phyloP scores from a whole-genome alignment of 2,329 filamentous ascomycete species.

The Fusarium circinatum region DNA sequence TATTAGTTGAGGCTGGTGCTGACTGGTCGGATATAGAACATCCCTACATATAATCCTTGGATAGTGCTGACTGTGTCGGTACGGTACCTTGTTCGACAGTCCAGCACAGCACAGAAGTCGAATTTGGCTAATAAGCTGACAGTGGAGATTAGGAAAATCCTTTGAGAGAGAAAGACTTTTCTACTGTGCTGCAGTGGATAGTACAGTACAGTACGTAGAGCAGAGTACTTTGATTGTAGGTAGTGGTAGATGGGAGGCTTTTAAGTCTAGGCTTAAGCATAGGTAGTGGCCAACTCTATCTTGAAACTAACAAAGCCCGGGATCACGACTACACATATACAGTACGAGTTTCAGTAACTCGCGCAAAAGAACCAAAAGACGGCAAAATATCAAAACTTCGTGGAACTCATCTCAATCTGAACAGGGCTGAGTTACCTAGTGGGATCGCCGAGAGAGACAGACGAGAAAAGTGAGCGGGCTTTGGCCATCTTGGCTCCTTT shows the following conservation, averaged over 20 bases:
- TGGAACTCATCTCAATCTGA: background rate
- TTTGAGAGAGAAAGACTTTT: background rate
- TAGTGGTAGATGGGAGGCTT: background rate
- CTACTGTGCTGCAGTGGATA: background rate
- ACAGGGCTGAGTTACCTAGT: constrained; percentile 4
- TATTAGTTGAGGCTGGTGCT: constrained; percentile 34
- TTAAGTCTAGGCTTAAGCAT: constrained; percentile 21
- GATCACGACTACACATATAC: background rate
- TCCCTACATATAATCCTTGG: constrained; percentile 1
- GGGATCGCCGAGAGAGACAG: constrained; percentile 2
- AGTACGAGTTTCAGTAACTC: background rate
- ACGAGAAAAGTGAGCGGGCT: background rate
- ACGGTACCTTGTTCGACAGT: background rate
- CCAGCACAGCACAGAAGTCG: background rate
- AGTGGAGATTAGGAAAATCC: constrained; percentile 7
- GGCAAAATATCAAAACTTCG: background rate
- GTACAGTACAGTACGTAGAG: background rate
- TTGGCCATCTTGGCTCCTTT: constrained; percentile 23
- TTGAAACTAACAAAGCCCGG: constrained; percentile 3
- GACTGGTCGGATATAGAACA: constrained; percentile 8
- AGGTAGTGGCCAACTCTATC: constrained; percentile 16
- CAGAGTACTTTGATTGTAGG: background rate
- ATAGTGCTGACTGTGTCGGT: constrained; percentile 29
- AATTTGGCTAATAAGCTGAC: constrained; percentile 25
- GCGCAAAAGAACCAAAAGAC: background rate